These are phyloP conservation scores for Erysimum cheiranthoides DNA, from an alignment of 345 rosid species.

Conservation along the genomic window DNA sequence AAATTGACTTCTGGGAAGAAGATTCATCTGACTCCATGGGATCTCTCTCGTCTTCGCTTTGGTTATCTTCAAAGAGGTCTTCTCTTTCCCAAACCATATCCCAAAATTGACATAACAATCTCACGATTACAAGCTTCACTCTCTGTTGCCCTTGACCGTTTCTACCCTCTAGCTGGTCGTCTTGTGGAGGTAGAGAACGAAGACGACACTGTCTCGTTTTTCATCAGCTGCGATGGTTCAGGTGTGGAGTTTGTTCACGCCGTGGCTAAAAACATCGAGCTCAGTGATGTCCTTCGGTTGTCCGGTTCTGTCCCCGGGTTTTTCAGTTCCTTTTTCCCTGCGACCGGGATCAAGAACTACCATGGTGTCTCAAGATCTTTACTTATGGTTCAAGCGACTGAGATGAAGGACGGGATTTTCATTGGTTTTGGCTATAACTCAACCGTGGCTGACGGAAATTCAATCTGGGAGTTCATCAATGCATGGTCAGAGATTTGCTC, in stretches of 20 bases:
- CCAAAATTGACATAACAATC: slow-evolving; percentile 15
- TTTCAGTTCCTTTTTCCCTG: slow-evolving; percentile 50
- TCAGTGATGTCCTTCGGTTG: slow-evolving; percentile 39
- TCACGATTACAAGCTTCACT: slow-evolving; percentile 46
- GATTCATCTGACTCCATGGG: slow-evolving; percentile 49
- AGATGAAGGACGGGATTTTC: slow-evolving; percentile 54
- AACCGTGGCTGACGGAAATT: slow-evolving; percentile 44
- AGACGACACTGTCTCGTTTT: slow-evolving; percentile 45
- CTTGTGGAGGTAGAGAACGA: slow-evolving; percentile 38
- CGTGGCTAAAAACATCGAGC: slow-evolving; percentile 30
- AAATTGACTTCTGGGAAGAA: slow-evolving; percentile 9
- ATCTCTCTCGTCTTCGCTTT: slow-evolving; percentile 43
- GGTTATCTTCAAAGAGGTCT: slow-evolving; percentile 51
- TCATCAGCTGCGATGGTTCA: slow-evolving; percentile 49
- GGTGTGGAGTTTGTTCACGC: slow-evolving; percentile 58
- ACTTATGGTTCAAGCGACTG: slow-evolving; percentile 56
- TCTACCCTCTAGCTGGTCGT: slow-evolving; percentile 54
- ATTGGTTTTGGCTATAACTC: slow-evolving; percentile 54
- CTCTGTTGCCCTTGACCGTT: slow-evolving; percentile 46
- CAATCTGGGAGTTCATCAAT: slow-evolving; percentile 58
- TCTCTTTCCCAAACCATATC: slow-evolving; percentile 39
- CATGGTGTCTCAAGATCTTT: slow-evolving; percentile 49
- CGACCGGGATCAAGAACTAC: slow-evolving; percentile 45
- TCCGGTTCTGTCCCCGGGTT: slow-evolving; percentile 43
- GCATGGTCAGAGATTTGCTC: slow-evolving; percentile 54